These are phyloP conservation scores for Pleurotus citrinopileatus DNA, from an alignment of 768 basidiomycete species.

Conservation along the genomic window DNA sequence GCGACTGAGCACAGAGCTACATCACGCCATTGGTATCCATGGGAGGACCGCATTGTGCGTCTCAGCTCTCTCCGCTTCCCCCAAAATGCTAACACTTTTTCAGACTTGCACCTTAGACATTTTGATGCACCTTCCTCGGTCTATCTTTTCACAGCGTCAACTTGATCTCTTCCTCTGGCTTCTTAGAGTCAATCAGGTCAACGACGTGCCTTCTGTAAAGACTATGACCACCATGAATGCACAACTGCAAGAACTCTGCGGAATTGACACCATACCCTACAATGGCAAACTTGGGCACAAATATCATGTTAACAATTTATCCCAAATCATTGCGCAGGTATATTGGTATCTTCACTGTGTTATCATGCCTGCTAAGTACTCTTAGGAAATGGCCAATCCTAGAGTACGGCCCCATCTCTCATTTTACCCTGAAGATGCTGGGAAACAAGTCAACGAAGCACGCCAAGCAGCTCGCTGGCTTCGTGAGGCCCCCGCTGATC, in stretches of 20 bases:
- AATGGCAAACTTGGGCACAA: conserved; percentile 27
- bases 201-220: conserved; percentile 19
- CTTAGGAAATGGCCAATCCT: conserved; percentile 40
- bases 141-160: conserved; percentile 26
- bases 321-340: conserved; percentile 29
- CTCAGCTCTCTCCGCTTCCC: too few species aligned
- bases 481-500: conserved; percentile 18
- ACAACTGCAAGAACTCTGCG: conserved; percentile 22
- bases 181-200: conserved; percentile 18
- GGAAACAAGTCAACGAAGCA: conserved; percentile 17
- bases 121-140: conserved; percentile 27
- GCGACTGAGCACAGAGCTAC: background rate
- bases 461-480: conserved; percentile 26
- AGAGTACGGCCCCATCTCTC: conserved; percentile 24
- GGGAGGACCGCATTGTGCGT: background rate
- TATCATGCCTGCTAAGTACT: too few species aligned
- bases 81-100: background rate
- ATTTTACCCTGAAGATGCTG: conserved; percentile 32
- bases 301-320: conserved; percentile 28
- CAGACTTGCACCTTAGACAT: conserved; percentile 28
- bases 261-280: conserved; percentile 25
- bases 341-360: background rate
- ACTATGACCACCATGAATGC: conserved; percentile 14
- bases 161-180: conserved; percentile 27
- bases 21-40: background rate